A percentile compares a stretch with the other conserved stretches of the same genome.
phyloP scores from a whole-genome alignment of 345 rosid species.

The Lepidium didymum region DNA sequence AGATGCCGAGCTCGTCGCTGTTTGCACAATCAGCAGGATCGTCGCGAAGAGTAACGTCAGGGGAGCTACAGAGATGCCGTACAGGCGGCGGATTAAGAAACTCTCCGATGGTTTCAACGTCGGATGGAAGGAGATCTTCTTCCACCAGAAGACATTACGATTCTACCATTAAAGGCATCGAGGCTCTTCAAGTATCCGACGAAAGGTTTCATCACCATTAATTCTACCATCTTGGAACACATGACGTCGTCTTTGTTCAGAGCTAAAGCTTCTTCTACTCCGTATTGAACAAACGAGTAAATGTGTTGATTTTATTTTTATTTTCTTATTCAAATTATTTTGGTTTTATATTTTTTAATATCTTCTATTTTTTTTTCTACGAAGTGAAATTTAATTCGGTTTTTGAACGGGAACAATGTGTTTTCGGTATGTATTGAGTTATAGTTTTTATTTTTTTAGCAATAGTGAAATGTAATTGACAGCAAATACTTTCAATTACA shows the following conservation, averaged over 20 bases:
- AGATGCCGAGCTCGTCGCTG: slow-evolving; percentile 54
- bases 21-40: slow-evolving; percentile 65
- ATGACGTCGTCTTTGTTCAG: background rate
- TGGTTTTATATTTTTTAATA: background rate
- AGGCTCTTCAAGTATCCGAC: slow-evolving; percentile 44
- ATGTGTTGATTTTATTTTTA: background rate
- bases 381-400: background rate
- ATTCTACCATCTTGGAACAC: background rate
- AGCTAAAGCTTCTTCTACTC: background rate
- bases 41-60: slow-evolving; percentile 49
- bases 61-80: slow-evolving; percentile 52
- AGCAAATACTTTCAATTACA: background rate
- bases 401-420: background rate
- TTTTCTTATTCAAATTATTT: too few relatives aligned
- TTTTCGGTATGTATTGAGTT: background rate
- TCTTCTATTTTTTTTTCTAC: background rate
- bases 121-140: slow-evolving; percentile 53
- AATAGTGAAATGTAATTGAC: background rate
- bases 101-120: slow-evolving; percentile 45
- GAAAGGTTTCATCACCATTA: slow-evolving; percentile 31
- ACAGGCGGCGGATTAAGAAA: slow-evolving; percentile 38
- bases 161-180: slow-evolving; percentile 57
- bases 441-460: background rate
- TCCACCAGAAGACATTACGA: slow-evolving; percentile 67
- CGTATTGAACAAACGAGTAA: background rate